These are phyloP conservation scores for Haplosporangium sp. DNA, from an alignment of 371 early-diverging fungal genomes.

Conservation along the genomic window DNA sequence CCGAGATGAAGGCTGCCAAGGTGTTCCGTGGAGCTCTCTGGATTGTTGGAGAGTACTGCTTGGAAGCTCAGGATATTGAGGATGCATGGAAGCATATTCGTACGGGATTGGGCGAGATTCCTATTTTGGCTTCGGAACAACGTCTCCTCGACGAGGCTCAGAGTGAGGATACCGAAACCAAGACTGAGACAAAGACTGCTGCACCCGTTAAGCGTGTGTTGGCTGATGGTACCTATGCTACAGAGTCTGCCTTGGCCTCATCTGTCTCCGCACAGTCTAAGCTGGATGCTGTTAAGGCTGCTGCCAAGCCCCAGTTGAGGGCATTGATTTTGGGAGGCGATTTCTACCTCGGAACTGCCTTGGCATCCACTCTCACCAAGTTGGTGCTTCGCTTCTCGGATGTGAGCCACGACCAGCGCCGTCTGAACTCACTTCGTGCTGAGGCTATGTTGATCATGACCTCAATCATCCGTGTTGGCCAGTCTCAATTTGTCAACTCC, in stretches of 20 bases:
- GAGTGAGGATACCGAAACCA: slow-evolving; percentile 58
- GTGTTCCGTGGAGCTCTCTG: slow-evolving; percentile 97
- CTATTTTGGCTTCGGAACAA: slow-evolving; percentile 91
- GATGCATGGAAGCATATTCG: slow-evolving; percentile 87
- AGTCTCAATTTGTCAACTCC: slow-evolving; percentile 82
- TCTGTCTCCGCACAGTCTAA: slow-evolving; percentile 60
- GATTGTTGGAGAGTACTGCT: slow-evolving; percentile 96
- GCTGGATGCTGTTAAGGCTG: slow-evolving; percentile 74
- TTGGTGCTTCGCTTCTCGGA: slow-evolving; percentile 82
- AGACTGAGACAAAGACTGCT: slow-evolving; percentile 61
- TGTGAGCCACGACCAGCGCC: slow-evolving; percentile 59
- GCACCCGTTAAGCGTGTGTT: slow-evolving; percentile 82
- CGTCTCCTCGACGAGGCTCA: slow-evolving; percentile 72
- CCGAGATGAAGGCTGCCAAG: slow-evolving; percentile 93
- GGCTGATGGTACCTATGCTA: slow-evolving; percentile 97
- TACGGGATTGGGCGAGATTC: slow-evolving; percentile 89
- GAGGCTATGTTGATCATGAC: slow-evolving; percentile 98
- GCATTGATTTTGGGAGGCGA: slow-evolving; percentile 91
- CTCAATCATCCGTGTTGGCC: slow-evolving; percentile 92
- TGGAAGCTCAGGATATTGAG: slow-evolving; percentile 81
- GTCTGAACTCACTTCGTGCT: slow-evolving; percentile 82
- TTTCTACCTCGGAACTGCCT: slow-evolving; percentile 89
- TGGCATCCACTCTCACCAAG: slow-evolving; percentile 92
- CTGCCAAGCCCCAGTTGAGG: slow-evolving; percentile 82
- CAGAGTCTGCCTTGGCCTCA: slow-evolving; percentile 87